phyloP scores from a whole-genome alignment of 208 protist species.

The Crithidia fasciculata region DNA sequence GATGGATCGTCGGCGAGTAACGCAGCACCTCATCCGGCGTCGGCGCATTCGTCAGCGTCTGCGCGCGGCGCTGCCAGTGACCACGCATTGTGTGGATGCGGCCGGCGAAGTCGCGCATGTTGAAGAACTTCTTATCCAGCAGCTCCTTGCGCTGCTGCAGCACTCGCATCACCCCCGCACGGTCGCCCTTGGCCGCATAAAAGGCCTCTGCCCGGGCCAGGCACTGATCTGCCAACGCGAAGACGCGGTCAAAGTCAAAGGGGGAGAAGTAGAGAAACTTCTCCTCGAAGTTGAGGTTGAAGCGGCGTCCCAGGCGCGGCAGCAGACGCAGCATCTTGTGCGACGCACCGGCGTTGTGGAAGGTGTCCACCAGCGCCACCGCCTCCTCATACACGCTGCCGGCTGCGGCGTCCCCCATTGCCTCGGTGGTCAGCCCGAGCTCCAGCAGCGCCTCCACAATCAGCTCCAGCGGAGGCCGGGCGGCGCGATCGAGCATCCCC shows the following conservation, averaged over 20 bases:
- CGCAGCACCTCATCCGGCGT: slow-evolving; percentile 88
- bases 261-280: slow-evolving; percentile 92
- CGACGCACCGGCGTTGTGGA: slow-evolving; percentile 83
- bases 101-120: slow-evolving; percentile 90
- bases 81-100: slow-evolving; percentile 91
- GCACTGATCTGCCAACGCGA: slow-evolving; percentile 85
- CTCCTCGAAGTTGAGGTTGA: slow-evolving; percentile 87
- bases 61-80: slow-evolving; percentile 83
- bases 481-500: slow-evolving; percentile 64
- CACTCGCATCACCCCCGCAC: slow-evolving; percentile 69
- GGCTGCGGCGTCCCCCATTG: slow-evolving; percentile 45
- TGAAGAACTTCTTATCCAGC: slow-evolving; percentile 91
- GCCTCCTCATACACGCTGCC: slow-evolving; percentile 80
- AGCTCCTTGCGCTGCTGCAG: slow-evolving; percentile 81
- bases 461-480: slow-evolving; percentile 70
- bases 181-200: slow-evolving; percentile 47
- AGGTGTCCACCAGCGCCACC: slow-evolving; percentile 65
- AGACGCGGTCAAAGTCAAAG: slow-evolving; percentile 89
- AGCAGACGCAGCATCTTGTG: slow-evolving; percentile 88
- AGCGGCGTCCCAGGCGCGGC: slow-evolving; percentile 79
- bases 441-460: slow-evolving; percentile 86
- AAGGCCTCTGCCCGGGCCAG: slow-evolving; percentile 72
- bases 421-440: slow-evolving; percentile 75
- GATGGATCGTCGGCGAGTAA: slow-evolving; percentile 89
- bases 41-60: slow-evolving; percentile 80